A percentile compares a stretch with the other conserved stretches of the same genome.
Conservation (phyloP, 352 stramenopile species). For the Globisporangium iwayamae region DNA sequence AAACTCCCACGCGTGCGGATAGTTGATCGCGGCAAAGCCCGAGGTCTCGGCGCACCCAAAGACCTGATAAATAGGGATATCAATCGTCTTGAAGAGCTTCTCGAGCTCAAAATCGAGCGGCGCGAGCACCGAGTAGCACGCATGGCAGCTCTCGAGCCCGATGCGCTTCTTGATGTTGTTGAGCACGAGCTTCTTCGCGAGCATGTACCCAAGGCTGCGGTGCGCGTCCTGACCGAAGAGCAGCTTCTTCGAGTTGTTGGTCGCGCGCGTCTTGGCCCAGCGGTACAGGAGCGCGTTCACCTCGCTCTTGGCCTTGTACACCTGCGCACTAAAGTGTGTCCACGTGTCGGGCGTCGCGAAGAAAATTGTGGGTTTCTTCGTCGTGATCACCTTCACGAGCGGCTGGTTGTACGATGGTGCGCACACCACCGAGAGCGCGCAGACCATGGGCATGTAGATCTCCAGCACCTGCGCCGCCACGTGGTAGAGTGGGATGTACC, state of each 20-base stretch:
- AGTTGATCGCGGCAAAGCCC: conserved; percentile 73
- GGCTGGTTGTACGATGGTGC: conserved; percentile 40
- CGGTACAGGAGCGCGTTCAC: conserved; percentile 65
- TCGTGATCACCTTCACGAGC: conserved; percentile 50
- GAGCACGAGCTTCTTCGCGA: conserved; percentile 76
- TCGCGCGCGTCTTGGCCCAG: conserved; percentile 77
- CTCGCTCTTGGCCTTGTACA: conserved; percentile 72
- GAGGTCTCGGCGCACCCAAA: conserved; percentile 64
- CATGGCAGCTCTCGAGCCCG: conserved; percentile 64
- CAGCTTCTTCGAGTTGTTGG: conserved; percentile 77
- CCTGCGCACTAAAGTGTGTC: conserved; percentile 59
- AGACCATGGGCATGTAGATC: conserved; percentile 65
- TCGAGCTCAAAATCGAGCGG: conserved; percentile 79
- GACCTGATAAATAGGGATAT: conserved; percentile 79
- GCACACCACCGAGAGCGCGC: conserved; percentile 58
- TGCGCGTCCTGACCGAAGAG: conserved; percentile 47
- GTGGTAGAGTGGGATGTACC: conserved; percentile 69
- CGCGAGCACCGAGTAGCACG: conserved; percentile 74
- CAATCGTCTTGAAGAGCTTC: conserved; percentile 79
- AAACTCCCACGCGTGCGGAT: conserved; percentile 68
- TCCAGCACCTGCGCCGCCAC: conserved; percentile 70
- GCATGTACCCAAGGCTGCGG: conserved; percentile 69
- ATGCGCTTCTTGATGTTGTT: conserved; percentile 80
- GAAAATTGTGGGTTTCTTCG: conserved; percentile 64
- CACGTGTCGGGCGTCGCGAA: conserved; percentile 77